Conservation (phyloP, 164 flowering plant species). For the Piper longum region DNA sequence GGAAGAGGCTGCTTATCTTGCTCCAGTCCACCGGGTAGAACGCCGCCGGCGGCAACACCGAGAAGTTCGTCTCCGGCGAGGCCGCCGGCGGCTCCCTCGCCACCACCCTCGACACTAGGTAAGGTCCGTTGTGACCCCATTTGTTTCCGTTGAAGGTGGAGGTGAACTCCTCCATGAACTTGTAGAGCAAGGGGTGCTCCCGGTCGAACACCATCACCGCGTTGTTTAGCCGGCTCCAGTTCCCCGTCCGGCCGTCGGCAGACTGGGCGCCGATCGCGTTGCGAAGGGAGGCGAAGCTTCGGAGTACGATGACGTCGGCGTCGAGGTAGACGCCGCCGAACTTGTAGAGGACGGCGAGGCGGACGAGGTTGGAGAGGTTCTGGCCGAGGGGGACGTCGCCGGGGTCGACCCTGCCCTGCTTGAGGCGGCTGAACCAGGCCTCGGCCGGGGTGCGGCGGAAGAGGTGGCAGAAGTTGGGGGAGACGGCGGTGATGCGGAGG, state of each 20-base stretch:
- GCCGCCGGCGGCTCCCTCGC: constrained; percentile 16
- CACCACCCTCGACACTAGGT: constrained; percentile 82
- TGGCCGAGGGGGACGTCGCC: constrained; percentile 75
- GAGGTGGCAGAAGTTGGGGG: constrained; percentile 50
- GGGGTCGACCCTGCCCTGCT: constrained; percentile 43
- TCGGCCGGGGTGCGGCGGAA: constrained; percentile 52
- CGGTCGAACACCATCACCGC: constrained; percentile 81
- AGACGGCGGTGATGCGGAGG: constrained; percentile 34
- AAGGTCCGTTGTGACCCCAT: constrained; percentile 98
- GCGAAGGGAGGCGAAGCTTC: constrained; percentile 38
- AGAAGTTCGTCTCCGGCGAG: constrained; percentile 25
- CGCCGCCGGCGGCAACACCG: constrained; percentile 54
- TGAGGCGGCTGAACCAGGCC: constrained; percentile 39
- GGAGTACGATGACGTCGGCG: constrained; percentile 64
- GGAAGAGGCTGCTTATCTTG: constrained; percentile 34
- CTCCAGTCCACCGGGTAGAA: constrained; percentile 89
- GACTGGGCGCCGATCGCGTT: constrained; percentile 81
- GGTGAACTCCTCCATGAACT: constrained; percentile 80
- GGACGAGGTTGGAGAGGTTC: constrained; percentile 80
- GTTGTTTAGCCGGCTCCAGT: constrained; percentile 85
- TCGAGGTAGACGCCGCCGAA: constrained; percentile 81
- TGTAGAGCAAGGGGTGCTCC: constrained; percentile 53
- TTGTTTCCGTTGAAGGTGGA: constrained; percentile 73
- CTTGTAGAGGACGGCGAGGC: constrained; percentile 54
- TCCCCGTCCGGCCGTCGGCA: constrained; percentile 25